A percentile compares a stretch with the other conserved stretches of the same genome.
Evolutionary conservation across 2,329 filamentous ascomycete genomes (phyloP).

Genomic region (Fusarium sp.): DNA sequence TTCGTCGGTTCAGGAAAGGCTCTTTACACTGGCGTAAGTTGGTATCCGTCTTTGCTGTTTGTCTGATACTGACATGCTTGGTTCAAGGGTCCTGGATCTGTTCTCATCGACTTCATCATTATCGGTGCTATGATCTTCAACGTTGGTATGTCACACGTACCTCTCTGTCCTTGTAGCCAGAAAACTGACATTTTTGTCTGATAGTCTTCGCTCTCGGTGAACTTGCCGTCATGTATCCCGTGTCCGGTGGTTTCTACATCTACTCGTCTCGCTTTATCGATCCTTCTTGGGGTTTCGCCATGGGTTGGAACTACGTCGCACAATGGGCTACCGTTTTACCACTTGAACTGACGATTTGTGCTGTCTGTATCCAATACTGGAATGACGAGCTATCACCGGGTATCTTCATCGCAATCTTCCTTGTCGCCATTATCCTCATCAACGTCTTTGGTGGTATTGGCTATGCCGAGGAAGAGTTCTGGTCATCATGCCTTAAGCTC

Average conservation of each 20-base stretch:
- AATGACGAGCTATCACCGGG: constrained; percentile 59
- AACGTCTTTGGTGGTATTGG: constrained; percentile 68
- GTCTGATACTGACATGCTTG: constrained; percentile 8
- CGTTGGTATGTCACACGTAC: constrained; percentile 51
- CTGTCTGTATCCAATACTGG: constrained; percentile 66
- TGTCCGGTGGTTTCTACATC: constrained; percentile 73
- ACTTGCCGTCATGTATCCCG: constrained; percentile 71
- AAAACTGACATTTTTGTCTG: constrained; percentile 11
- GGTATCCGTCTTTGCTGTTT: not conserved
- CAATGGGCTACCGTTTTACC: constrained; percentile 65
- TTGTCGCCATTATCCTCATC: constrained; percentile 62
- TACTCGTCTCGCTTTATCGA: constrained; percentile 73
- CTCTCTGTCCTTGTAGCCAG: not conserved
- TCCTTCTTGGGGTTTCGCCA: constrained; percentile 69
- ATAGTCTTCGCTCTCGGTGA: constrained; percentile 70
- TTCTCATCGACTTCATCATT: constrained; percentile 65
- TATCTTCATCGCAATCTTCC: constrained; percentile 68
- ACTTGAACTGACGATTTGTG: constrained; percentile 64
- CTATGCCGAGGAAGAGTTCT: constrained; percentile 69
- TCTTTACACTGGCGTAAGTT: constrained; percentile 59
- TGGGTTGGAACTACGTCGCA: constrained; percentile 61
- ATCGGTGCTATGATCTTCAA: constrained; percentile 73
- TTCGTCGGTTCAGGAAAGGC: constrained; percentile 71
- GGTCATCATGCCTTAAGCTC: constrained; percentile 67
- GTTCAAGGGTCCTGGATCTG: constrained; percentile 55